Conservation (phyloP, 768 basidiomycete species). For the Daedaleopsis nitida region DNA sequence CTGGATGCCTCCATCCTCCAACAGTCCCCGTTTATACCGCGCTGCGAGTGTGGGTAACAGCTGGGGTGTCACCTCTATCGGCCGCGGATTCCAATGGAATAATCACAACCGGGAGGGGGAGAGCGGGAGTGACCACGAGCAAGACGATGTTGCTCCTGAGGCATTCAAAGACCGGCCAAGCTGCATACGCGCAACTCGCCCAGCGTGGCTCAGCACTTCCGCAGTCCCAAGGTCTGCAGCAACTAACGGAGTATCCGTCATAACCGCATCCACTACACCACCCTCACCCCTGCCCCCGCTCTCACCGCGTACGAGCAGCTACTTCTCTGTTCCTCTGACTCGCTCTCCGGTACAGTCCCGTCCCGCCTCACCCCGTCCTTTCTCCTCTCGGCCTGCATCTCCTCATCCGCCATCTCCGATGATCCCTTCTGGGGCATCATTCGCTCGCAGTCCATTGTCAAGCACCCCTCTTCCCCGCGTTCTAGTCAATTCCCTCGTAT, state of each 20-base stretch:
- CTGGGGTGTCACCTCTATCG: conserved; percentile 86
- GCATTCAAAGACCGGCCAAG: conserved; percentile 8
- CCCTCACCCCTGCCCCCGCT: conserved; percentile 10
- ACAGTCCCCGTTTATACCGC: conserved; percentile 49
- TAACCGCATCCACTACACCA: conserved; percentile 17
- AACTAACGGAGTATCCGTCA: conserved; percentile 9
- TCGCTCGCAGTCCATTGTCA: conserved; percentile 37
- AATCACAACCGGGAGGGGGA: conserved; percentile 39
- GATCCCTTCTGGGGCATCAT: conserved; percentile 10
- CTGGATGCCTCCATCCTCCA: conserved; percentile 57
- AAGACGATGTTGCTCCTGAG: conserved; percentile 8
- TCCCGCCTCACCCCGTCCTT: conserved; percentile 28
- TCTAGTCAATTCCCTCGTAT: conserved; percentile 58
- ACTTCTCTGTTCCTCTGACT: conserved; percentile 24
- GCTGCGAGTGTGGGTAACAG: conserved; percentile 72
- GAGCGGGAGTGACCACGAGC: conserved; percentile 18
- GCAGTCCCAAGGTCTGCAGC: conserved; percentile 19
- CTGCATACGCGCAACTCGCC: conserved; percentile 18
- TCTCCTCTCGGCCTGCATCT: conserved; percentile 24
- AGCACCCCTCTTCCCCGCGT: conserved; percentile 39
- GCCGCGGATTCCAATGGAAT: conserved; percentile 80
- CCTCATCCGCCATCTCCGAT: conserved; percentile 30
- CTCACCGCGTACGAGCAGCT: conserved; percentile 19
- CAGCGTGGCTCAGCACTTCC: conserved; percentile 24
- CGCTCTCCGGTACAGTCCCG: conserved; percentile 30